Percentiles rank a stretch among this genome's conserved stretches.
phyloP scores from a whole-genome alignment of 2,329 filamentous ascomycete genomes.

The Aspergillus quadrilineatus region DNA sequence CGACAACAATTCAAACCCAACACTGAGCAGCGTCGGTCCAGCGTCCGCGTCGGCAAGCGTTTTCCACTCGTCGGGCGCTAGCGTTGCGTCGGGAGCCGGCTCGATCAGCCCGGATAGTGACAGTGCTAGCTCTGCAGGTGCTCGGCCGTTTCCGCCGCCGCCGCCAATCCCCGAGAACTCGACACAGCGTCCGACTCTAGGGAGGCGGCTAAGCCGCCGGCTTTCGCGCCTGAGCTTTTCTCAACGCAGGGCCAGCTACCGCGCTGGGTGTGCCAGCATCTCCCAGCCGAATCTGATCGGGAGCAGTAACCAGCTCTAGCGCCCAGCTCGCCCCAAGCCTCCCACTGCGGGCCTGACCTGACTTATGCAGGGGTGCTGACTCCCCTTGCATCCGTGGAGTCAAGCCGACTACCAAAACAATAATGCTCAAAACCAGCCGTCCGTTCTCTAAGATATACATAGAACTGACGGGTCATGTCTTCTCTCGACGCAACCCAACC shows the following conservation, averaged over 20 bases:
- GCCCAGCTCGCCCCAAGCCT: no score
- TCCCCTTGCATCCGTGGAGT: neutral
- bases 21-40: neutral
- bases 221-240: conserved; percentile 30
- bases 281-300: conserved; percentile 37
- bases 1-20: conserved; percentile 7
- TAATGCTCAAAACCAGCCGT: neutral
- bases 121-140: neutral
- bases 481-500: neutral
- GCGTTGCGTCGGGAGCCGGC: neutral
- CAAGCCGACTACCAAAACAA: neutral
- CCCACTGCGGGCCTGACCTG: no score
- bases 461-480: neutral
- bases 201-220: conserved; percentile 25
- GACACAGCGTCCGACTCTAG: conserved; percentile 23
- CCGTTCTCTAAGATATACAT: neutral
- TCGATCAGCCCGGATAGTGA: conserved; percentile 14
- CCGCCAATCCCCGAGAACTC: conserved; percentile 19
- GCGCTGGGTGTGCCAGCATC: conserved; percentile 25
- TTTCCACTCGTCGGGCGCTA: conserved; percentile 13
- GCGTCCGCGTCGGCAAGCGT: neutral
- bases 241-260: conserved; percentile 17
- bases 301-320: conserved; percentile 29
- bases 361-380: conserved; percentile 1
- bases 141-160: neutral